Percentiles rank a stretch among this genome's conserved stretches.
Evolutionary conservation across 2,329 filamentous ascomycete species (phyloP).

Genomic region (Zymoseptoria ardabiliae): DNA sequence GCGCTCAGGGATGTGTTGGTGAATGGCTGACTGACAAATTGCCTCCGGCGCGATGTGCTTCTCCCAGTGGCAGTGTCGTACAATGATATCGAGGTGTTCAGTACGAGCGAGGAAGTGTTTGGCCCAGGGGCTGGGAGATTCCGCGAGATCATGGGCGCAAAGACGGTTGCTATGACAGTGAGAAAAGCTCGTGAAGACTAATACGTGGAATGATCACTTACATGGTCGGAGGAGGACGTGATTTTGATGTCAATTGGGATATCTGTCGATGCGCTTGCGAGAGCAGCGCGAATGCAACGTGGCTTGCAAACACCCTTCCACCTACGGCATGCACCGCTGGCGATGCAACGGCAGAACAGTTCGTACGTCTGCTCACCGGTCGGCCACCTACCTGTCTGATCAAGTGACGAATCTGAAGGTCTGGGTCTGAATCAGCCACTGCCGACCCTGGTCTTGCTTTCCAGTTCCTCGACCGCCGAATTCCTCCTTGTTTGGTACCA

Average conservation of each 20-base stretch:
- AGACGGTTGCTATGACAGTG: neutral
- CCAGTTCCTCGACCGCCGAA: constrained; percentile 25
- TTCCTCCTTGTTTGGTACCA: constrained; percentile 54
- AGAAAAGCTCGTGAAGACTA: neutral
- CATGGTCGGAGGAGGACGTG: neutral
- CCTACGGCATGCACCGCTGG: neutral
- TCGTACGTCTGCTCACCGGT: neutral
- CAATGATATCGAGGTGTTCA: neutral
- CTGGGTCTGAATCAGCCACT: constrained; percentile 38
- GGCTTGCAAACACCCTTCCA: neutral
- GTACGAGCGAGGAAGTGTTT: neutral
- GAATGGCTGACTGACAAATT: neutral
- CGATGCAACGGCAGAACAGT: neutral
- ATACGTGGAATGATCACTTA: neutral
- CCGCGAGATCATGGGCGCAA: neutral
- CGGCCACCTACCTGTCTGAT: constrained; percentile 4
- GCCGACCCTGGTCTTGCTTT: constrained; percentile 26
- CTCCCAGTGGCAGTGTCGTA: neutral
- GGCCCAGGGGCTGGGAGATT: no score
- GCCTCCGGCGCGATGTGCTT: neutral
- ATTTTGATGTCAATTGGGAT: neutral
- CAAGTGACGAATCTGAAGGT: constrained; percentile 38
- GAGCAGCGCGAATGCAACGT: neutral
- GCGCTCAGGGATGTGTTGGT: neutral
- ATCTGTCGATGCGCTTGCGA: neutral